Base-by-base conservation (phyloP, 1,139 yeast genomes). In the Torulaspora globosa region DNA sequence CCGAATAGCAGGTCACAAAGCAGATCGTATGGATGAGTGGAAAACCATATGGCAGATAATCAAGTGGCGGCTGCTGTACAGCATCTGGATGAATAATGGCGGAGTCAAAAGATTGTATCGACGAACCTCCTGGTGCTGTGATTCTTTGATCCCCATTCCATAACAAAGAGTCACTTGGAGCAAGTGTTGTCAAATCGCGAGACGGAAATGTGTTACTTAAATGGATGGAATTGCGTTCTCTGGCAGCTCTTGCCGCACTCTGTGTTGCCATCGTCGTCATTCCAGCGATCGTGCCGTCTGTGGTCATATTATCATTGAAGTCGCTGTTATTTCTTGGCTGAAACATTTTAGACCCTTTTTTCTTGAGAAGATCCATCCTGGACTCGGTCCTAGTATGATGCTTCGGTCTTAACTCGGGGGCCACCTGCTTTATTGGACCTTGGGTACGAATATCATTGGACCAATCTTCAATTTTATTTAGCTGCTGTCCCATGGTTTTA, bases 1-100 rank as follows among this genome's bases (percentile, higher is more conserved):
- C 98, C 1, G 97, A 89, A 65, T 92, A 92, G 62, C 96, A 92
- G 3, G 98, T 92, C 14, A 92, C 95, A 57, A 90, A 75, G 57
- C 82, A 78, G 60, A 92, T 76, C 0, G 86, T 74, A 61, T 92
- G 97, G 10, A 90, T 88, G 52, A 92, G 74, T 9, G 97, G 98
- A 62, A 73, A 87, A 0, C 84, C 88, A 68, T 76, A 88, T 6
- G 97, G 97, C 70, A 84, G 90, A 69, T 81, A 89, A 54, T 79
- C 87, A 15, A 82, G 78, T 1, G 96, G 95, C 3, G 97, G 97
- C 66, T 90, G 97, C 2, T 95, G 80, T 16, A 83, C 79, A 44
- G 75, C 82, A 58, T 80, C 82, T 1, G 84, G 80, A 56, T 79
- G 94, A 44, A 90, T 83, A 21, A 85, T 70, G 52, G 82, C 84